Evolutionary conservation across 192 early-diverging fungal species (phyloP).

Genomic region (Coemansia sp.): DNA sequence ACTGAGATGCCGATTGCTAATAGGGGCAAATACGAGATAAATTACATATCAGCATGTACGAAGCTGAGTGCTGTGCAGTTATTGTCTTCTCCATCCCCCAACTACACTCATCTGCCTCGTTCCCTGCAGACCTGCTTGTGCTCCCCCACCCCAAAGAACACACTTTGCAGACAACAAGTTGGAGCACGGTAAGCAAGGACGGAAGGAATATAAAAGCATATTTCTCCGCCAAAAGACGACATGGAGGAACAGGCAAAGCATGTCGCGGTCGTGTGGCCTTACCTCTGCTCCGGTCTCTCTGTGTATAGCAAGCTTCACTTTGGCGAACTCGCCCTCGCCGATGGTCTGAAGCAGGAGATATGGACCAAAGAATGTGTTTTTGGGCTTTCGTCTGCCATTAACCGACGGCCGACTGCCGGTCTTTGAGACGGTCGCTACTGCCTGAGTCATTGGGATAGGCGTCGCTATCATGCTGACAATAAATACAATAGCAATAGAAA

Average conservation of each 20-base stretch:
- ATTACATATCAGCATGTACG: background rate
- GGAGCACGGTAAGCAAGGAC: background rate
- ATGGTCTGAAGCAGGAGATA: constrained; percentile 95
- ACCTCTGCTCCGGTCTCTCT: constrained; percentile 67
- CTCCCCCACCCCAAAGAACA: constrained; percentile 9
- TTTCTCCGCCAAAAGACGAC: background rate
- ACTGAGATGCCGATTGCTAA: too few species aligned
- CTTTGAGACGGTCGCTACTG: constrained; percentile 50
- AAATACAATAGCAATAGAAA: constrained; percentile 12
- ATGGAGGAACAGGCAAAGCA: background rate
- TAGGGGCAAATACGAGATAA: background rate
- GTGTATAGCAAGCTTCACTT: constrained; percentile 94
- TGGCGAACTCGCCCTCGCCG: constrained; percentile 97
- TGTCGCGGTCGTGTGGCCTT: constrained; percentile 2
- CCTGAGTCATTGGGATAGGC: constrained; percentile 55
- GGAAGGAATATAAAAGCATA: too few species aligned
- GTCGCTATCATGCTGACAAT: constrained; percentile 43
- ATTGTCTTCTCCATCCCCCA: too few species aligned
- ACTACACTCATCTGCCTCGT: too few species aligned
- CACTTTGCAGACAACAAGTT: background rate
- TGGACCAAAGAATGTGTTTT: constrained; percentile 76
- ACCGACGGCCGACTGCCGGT: constrained; percentile 36
- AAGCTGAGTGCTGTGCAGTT: too few species aligned
- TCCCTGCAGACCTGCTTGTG: background rate
- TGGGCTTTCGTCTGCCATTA: constrained; percentile 49